Conservation (phyloP, 768 basidiomycete species). For the Tylopilus sp. region DNA sequence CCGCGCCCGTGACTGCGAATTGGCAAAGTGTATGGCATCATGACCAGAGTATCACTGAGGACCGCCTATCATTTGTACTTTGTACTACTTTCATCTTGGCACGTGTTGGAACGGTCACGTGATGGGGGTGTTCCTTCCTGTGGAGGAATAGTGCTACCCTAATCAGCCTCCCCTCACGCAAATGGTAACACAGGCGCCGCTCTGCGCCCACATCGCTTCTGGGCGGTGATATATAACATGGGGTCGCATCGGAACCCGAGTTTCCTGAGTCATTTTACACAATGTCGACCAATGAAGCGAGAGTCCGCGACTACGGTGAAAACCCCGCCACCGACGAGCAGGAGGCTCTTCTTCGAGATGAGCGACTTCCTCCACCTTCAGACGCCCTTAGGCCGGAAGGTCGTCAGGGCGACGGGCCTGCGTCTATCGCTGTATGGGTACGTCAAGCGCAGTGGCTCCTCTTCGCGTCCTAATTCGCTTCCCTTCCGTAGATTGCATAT, state of each 20-base stretch:
- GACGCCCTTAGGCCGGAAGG: constrained; percentile 35
- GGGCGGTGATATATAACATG: not conserved
- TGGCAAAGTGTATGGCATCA: too few species aligned
- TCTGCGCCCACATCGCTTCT: not conserved
- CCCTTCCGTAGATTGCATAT: constrained; percentile 10
- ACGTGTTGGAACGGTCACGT: too few species aligned
- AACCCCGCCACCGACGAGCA: constrained; percentile 10
- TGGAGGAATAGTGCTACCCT: too few species aligned
- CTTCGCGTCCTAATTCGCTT: not conserved
- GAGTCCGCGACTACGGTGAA: not conserved
- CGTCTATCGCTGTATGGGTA: constrained; percentile 37
- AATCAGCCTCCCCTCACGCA: constrained; percentile 3
- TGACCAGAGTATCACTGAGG: too few species aligned
- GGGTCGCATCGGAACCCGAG: not conserved
- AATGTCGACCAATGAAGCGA: not conserved
- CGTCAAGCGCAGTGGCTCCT: constrained; percentile 9
- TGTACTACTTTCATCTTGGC: too few species aligned
- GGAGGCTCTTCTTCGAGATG: constrained; percentile 11
- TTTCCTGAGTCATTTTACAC: not conserved
- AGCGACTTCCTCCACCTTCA: constrained; percentile 1
- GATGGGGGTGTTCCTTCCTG: too few species aligned
- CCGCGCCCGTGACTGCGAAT: too few species aligned
- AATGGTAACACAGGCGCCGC: not conserved
- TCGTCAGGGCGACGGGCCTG: constrained; percentile 36
- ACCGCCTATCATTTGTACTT: too few species aligned